Conservation (phyloP, 768 basidiomycete genomes). For the Trametes maxima region DNA sequence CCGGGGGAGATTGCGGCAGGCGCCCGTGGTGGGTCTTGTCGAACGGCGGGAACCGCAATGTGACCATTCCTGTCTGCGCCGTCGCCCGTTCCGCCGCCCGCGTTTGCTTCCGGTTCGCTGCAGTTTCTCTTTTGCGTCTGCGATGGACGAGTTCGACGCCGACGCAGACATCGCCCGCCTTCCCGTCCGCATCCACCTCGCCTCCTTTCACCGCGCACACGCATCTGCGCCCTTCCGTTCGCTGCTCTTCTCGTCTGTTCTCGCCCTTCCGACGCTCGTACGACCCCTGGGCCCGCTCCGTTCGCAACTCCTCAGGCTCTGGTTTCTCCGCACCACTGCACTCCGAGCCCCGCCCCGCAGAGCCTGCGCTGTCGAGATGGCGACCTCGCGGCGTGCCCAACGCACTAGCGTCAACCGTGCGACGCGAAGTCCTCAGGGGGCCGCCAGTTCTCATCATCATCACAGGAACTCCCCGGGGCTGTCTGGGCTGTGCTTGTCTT, state of each 20-base stretch:
- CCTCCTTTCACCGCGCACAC: neutral
- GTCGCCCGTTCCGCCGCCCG: neutral
- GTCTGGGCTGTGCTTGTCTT: slow-evolving; percentile 14
- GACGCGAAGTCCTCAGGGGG: too few relatives aligned
- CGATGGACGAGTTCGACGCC: neutral
- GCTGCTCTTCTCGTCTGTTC: too few relatives aligned
- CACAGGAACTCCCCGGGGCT: slow-evolving; percentile 11
- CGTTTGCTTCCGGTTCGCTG: neutral
- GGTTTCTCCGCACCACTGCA: neutral
- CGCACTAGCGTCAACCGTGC: neutral
- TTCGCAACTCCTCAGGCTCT: neutral
- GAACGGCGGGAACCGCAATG: neutral
- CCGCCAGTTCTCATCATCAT: slow-evolving; percentile 7
- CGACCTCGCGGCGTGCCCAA: slow-evolving; percentile 1
- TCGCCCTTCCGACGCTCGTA: too few relatives aligned
- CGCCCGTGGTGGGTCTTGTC: slow-evolving; percentile 3
- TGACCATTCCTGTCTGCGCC: slow-evolving; percentile 3
- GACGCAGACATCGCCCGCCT: neutral
- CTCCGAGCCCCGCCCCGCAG: neutral
- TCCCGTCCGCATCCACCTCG: neutral
- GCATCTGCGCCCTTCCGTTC: neutral
- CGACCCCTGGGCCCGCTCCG: neutral
- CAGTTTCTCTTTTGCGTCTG: neutral
- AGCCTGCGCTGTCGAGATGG: slow-evolving; percentile 12
- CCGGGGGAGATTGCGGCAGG: slow-evolving; percentile 5